Base-by-base conservation (phyloP, 805 yeast species). In the Spencermartinsiella europaea region DNA sequence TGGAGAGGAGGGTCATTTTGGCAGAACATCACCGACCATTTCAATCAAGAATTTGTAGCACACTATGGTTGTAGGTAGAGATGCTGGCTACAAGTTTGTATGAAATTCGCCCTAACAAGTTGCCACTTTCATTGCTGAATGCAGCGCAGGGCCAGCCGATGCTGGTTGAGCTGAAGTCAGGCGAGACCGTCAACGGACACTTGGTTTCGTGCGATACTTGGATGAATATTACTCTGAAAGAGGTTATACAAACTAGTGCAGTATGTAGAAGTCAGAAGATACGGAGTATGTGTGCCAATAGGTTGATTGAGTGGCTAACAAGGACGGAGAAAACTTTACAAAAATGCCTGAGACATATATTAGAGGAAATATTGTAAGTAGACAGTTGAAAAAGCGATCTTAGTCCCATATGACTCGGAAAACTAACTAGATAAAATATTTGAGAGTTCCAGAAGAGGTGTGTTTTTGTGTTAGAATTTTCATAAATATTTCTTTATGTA, bases 101-200 rank as follows among this genome's bases (percentile, higher is more conserved):
- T 37, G n/a, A 25, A 12, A 7, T 7, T 25, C 7, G 12, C 22
- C 15, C 22, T 38, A 17, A 40, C 42, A 55, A 85, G 99, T 79
- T 93, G 51, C 99, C 99, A 38, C 73, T 93, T 59, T 90, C 89
- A 57, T 75, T 93, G 51, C 76, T 93, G 60, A 89, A 95, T 45
- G 85, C 96, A 46, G 87, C 96, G 15, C 90, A 89, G 65, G 90
- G 87, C 48, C 90, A 86, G 60, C 85, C 89, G 34, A 76, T 93
- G 59, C 75, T 84, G 60, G 87, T 93, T 41, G 99, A 91, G 65
- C 77, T 93, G 61, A 93, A 93, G 65, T 81, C 84, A 47, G 96
- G 98, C 28, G 96, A 87, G 59, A 81, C 91, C 7, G 72, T 90
- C 42, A 84, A 83, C 59, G 99, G 99, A 42, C 77, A 76, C 47